Evolutionary conservation across 2,329 filamentous ascomycete genomes (phyloP).

Genomic region (Fusarium sp.): DNA sequence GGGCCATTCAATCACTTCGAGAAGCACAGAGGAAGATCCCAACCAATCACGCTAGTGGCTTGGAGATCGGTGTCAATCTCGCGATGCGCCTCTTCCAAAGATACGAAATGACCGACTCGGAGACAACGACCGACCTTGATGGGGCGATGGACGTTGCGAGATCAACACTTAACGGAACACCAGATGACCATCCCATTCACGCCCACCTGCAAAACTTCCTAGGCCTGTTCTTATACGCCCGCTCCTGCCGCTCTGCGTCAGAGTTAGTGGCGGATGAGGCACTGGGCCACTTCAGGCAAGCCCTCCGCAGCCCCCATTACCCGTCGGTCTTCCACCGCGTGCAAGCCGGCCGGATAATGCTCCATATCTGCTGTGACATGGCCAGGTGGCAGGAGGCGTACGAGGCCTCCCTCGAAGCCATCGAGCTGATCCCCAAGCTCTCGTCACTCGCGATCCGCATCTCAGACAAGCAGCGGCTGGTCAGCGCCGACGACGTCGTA

Average conservation of each 20-base stretch:
- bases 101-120: neutral
- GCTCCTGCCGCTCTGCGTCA: neutral
- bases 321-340: neutral
- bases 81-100: neutral
- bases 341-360: neutral
- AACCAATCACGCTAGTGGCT: neutral
- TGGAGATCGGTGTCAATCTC: neutral
- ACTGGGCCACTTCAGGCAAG: neutral
- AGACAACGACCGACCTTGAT: neutral
- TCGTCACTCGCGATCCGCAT: neutral
- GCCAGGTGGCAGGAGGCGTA: neutral
- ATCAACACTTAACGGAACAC: neutral
- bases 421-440: neutral
- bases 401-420: neutral
- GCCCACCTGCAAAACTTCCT: neutral
- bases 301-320: neutral
- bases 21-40: neutral
- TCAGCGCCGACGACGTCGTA: neutral
- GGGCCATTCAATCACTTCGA: neutral
- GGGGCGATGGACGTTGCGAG: neutral
- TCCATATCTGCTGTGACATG: neutral
- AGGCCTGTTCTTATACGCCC: neutral
- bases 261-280: neutral
- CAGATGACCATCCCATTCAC: neutral
- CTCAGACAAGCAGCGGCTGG: neutral